Base-by-base conservation (phyloP, 257 asterid genomes). In the Henckelia pumila region DNA sequence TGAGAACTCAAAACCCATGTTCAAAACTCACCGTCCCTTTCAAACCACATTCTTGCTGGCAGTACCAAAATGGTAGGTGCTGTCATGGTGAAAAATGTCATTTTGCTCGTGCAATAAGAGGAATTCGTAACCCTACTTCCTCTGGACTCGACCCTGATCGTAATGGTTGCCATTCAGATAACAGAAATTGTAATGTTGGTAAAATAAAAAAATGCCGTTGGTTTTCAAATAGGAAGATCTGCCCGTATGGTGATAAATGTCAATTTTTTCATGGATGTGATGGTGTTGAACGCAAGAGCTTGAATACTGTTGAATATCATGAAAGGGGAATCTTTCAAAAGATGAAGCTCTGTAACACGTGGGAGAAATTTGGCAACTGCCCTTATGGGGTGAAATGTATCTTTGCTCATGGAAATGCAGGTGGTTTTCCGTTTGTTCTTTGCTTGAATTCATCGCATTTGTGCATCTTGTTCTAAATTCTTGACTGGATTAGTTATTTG, bases 351-450 rank as follows among this genome's bases (percentile, higher is more conserved):
- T 85, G 91, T 68, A 0, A 1, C 7, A 59, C 23, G 64, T 85
- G 86, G 89, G 59, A 56, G 73, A 75, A 20, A 24, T 35, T 13
- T 28, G 85, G 84, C 13, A 55, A 53, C 72, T 83, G 91, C 66
- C 21, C 19, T 13, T 64, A 57, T 63, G 91, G 89, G 67, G 40
- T 20, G 25, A 71, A 8, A 4, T 87, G 89, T 62, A 35, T n/a
- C 14, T 87, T 59, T 59, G 88, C 89, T 69, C 95, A 85, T 83
- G 92, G 92, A 7, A 56, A 20, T 26, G 63, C 69, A 77, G 92
- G 91, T 86, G 53, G 28, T 66, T 40, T 40, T 13, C 17, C 25
- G 6, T 28, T 56, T 2, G 19, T 16, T 25, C 25, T 66, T 71
- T 22, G 23, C 19, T 62, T 66, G 32, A 3, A 26, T 62, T 67